These are phyloP conservation scores for Populus hybrid DNA, from an alignment of 441 rosid species.

Conservation along the genomic window DNA sequence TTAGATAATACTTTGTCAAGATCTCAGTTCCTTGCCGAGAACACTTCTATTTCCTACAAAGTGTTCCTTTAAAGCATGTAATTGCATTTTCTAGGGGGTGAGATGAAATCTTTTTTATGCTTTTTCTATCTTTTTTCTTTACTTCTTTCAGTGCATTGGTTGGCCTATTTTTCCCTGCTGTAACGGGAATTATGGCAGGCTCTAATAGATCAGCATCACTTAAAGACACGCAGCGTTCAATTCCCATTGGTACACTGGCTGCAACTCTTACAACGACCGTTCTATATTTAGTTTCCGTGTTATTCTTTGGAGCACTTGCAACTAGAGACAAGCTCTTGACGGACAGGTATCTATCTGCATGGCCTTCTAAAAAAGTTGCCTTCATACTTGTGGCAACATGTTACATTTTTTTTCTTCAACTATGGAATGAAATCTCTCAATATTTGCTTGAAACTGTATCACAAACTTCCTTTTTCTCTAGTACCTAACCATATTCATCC, in stretches of 20 bases:
- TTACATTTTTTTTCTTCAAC: background rate
- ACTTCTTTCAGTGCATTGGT: constrained; percentile 72
- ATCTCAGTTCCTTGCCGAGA: background rate
- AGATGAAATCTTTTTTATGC: background rate
- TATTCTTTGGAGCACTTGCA: constrained; percentile 88
- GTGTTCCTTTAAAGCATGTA: background rate
- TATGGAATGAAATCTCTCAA: background rate
- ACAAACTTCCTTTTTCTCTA: background rate
- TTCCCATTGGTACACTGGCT: constrained; percentile 91
- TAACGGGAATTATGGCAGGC: constrained; percentile 99
- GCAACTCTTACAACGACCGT: constrained; percentile 85
- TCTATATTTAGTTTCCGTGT: constrained; percentile 68
- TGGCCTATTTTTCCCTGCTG: constrained; percentile 99
- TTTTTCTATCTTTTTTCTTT: background rate
- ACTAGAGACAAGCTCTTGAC: constrained; percentile 88
- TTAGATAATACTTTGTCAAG: background rate
- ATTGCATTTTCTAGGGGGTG: background rate
- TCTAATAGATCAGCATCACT: constrained; percentile 97
- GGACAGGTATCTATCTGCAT: constrained; percentile 58
- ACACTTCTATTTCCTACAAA: background rate
- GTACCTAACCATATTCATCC: background rate
- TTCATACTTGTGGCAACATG: background rate
- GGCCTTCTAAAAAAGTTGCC: background rate
- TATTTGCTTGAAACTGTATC: background rate
- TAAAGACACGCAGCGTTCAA: constrained; percentile 95